Base-by-base conservation (phyloP, 768 basidiomycete species). In the Phanerochaete carnosa region DNA sequence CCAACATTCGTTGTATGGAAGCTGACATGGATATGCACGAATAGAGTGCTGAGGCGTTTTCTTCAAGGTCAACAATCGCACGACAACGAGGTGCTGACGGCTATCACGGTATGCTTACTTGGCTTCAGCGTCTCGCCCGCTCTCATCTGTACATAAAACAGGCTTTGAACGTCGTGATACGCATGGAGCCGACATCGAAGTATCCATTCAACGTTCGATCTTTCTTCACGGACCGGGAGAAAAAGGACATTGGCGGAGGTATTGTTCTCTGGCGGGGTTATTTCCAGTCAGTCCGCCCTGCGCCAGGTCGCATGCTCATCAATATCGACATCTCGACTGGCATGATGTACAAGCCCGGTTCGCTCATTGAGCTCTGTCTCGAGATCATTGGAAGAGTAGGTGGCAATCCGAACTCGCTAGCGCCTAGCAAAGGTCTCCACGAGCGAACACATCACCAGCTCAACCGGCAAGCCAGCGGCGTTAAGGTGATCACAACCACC, bases 251-350 rank as follows among this genome's bases (percentile, higher is more conserved):
- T 26, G 87, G 89, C 0, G 68, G 70, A 0, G 90, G 92, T 0
- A 77, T 93, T 2, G 80, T 84, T 15, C 77, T 91, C 0, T 90
- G 89, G 89, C 79, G 90, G 2, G 91, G 91, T 0, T 91, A 89
- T 58, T 92, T 93, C 73, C 91, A 92, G 68, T 89, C 87, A 0
- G 80, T 91, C 13, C 79, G 91, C 23, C 90, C 90, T 3, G 83
- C 82, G 0, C 78, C 85, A 19, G 84, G 84, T 0, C 75, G 75
- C 0, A 80, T 93, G 66, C 70, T 91, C 28, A 76, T 92, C 64
- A 93, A 92, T 60, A 79, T 93, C 63, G 91, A 93, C 62, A 89
- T 91, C 50, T 84, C 86, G 0, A 89, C 90, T 0, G 90, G 86
- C 0, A 81, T 85, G 28, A 89, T 93, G 87, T 92, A 87, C 69